Base-by-base conservation (phyloP, 2,329 filamentous ascomycete genomes). In the Amesomyces nigricolor region DNA sequence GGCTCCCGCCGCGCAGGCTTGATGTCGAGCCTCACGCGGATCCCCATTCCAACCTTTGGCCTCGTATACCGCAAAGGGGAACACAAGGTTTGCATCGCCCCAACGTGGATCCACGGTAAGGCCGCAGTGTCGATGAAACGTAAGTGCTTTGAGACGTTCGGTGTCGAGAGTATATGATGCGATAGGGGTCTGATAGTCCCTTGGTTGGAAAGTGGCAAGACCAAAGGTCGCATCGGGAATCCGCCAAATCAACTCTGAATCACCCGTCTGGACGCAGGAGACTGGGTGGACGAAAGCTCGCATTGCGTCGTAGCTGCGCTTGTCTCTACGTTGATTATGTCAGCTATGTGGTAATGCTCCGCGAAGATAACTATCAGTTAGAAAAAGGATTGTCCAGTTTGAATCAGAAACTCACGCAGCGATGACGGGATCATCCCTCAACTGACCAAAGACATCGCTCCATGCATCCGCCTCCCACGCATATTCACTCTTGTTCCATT, bases 401-500 rank as follows among this genome's bases (percentile, higher is more conserved):
- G 8, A 22, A 16, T 7, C 4, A 50, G 22, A 37, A 50, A 50
- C 47, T 32, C 30, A 50, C 47, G 40, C 47, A 42, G 47, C 38
- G 22, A 50, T 42, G 35, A 50, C 40, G 35, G 47, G 47, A 50
- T 50, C 47, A 40, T 50, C 47, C 47, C 47, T 50, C 47, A 50
- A 42, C 37, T 42, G 37, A 50, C 47, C 47, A 50, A 50, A 50
- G 47, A 50, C 47, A 42, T 50, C 47, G n/a, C 35, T 42, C 47
- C 47, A 50, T 37, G 47, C 47, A 37, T 50, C 47, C 30, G 26
- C 47, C 38, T 50, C 47, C 47, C 47, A 50, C 30, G 47, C 38
- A 19, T 10, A 50, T 37, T 50, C 47, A 37, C 7, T 37, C 37
- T 50, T 50, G 22, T 50, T 40, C 47, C 47, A 50, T 32, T 7